Base-by-base conservation (phyloP, 768 basidiomycete genomes). In the Kondoa malvinella region DNA sequence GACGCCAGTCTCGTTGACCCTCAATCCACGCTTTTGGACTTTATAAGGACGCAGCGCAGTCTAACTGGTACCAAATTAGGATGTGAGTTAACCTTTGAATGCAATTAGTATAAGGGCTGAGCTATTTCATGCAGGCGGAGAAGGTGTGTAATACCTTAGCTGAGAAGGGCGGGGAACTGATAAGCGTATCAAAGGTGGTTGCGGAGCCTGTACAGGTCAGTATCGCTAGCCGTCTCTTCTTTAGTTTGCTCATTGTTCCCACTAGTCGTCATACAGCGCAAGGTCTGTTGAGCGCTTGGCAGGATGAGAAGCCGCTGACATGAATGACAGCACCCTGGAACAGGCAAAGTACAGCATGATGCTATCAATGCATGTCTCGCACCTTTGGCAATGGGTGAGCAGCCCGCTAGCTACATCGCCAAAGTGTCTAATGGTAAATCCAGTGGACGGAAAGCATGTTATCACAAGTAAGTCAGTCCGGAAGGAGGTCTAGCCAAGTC, bases 291-390 rank as follows among this genome's bases (percentile, higher is more conserved):
- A n/a, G n/a, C n/a, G n/a, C n/a, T n/a, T n/a, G n/a, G n/a, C n/a
- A n/a, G n/a, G n/a, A n/a, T n/a, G n/a, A n/a, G n/a, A n/a, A n/a
- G n/a, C n/a, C n/a, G n/a, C n/a, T n/a, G n/a, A n/a, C n/a, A n/a
- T n/a, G n/a, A n/a, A n/a, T n/a, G n/a, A 21, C 40, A 21, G 40
- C 40, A 50, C 21, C 40, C 40, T 50, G 40, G 40, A 8, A 50
- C 65, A 0, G 56, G 59, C 17, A 4, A 50, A 8, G 32, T 68
- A 34, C 56, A 59, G 16, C 73, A 75, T 65, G 66, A 66, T 21
- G 67, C 71, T 15, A 66, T 73, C 66, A 75, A 75, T 63, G 73
- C 74, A 1, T 75, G 74, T 50, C 66, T 75, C 12, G 71, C 72
- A 26, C 74, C 74, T 0, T 68, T 75, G 17, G 62, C 73, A 57